Percentiles rank a stretch among this genome's conserved stretches.
Evolutionary conservation across 345 rosid genomes (phyloP).

Genomic region (Gossypium anomalum): DNA sequence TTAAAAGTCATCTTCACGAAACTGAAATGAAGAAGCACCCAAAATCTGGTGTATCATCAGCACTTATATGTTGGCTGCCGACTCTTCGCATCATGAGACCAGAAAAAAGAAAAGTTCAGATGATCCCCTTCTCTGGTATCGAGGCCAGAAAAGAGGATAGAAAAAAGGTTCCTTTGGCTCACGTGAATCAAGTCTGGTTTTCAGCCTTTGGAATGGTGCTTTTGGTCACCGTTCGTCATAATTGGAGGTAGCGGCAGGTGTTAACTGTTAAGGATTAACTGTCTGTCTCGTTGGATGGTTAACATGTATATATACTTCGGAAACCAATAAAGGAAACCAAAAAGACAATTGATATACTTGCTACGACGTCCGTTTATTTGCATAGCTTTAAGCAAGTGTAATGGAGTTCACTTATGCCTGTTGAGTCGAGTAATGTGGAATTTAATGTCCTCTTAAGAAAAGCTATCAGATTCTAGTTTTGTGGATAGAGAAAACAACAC

Average conservation of each 20-base stretch:
- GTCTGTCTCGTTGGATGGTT: background rate
- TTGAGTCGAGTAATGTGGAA: too few relatives aligned
- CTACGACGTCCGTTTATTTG: background rate
- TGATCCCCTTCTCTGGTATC: background rate
- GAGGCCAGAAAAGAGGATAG: background rate
- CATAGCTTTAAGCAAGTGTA: conserved; percentile 28
- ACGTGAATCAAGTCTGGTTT: background rate
- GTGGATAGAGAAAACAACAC: too few relatives aligned
- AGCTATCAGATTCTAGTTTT: too few relatives aligned
- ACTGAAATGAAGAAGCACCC: background rate
- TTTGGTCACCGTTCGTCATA: conserved; percentile 7
- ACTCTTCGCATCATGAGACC: conserved; percentile 1
- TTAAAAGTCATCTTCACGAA: background rate
- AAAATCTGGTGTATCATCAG: background rate
- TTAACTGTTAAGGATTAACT: background rate
- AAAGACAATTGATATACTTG: too few relatives aligned
- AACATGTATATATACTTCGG: too few relatives aligned
- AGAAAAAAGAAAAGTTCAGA: background rate
- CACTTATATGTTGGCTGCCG: background rate
- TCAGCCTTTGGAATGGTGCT: background rate
- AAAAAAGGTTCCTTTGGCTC: background rate
- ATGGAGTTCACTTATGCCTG: background rate
- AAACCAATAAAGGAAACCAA: too few relatives aligned
- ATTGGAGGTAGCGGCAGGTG: background rate
- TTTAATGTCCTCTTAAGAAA: too few relatives aligned